phyloP scores from a whole-genome alignment of 116 monocot genomes.

The Phalaenopsis hybrid region DNA sequence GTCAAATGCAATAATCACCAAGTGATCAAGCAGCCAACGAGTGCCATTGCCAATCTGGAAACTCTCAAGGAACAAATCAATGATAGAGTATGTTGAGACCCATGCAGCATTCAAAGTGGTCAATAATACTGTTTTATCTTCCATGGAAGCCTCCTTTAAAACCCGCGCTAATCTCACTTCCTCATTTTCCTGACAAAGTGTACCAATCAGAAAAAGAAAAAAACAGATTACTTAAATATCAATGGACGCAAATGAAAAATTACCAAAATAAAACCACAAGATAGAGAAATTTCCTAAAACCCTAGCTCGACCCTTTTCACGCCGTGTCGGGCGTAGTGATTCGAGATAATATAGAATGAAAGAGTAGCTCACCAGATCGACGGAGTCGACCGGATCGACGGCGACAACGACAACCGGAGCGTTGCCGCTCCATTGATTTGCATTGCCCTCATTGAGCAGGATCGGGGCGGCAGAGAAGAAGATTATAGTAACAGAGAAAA shows the following conservation, averaged over 20 bases:
- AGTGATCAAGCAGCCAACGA: conserved; percentile 37
- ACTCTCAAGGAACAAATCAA: conserved; percentile 67
- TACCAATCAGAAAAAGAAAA: not conserved
- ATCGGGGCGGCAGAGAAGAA: not conserved
- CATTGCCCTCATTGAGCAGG: not conserved
- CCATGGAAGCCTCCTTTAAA: conserved; percentile 56
- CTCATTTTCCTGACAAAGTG: conserved; percentile 30
- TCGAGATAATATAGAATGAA: not conserved
- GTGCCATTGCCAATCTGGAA: conserved; percentile 47
- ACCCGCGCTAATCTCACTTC: conserved; percentile 34
- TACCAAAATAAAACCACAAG: too few relatives aligned
- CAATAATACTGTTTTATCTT: conserved; percentile 33
- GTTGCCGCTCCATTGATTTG: not conserved
- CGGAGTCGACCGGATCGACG: not conserved
- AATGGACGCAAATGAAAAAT: too few relatives aligned
- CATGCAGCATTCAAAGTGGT: conserved; percentile 35
- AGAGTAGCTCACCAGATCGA: conserved; percentile 5
- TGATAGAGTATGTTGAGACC: conserved; percentile 26
- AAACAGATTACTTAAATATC: too few relatives aligned
- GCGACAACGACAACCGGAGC: not conserved
- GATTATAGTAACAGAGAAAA: not conserved
- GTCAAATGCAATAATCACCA: conserved; percentile 61
- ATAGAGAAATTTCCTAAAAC: too few relatives aligned
- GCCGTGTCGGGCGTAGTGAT: too few relatives aligned
- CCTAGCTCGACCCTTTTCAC: too few relatives aligned